phyloP scores from a whole-genome alignment of 768 basidiomycete genomes.

The Mycena amicta region DNA sequence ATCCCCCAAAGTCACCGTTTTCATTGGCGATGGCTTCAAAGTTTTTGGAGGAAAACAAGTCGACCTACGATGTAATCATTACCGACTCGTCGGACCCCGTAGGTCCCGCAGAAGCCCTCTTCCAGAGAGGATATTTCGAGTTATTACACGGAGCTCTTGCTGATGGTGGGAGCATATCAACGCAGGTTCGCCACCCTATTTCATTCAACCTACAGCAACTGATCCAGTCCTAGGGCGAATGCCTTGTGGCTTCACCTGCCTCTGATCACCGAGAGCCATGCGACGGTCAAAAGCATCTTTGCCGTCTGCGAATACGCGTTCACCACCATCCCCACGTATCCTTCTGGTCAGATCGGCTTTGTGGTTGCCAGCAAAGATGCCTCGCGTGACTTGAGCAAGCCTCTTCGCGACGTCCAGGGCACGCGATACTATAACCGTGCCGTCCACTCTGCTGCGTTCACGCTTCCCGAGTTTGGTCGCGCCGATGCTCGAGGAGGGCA shows the following conservation, averaged over 20 bases:
- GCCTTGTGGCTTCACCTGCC: constrained; percentile 91
- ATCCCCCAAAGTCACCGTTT: constrained; percentile 79
- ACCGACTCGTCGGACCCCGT: constrained; percentile 99
- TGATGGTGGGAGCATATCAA: constrained; percentile 90
- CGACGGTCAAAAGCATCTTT: constrained; percentile 75
- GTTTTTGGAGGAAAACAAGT: constrained; percentile 87
- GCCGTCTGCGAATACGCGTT: constrained; percentile 85
- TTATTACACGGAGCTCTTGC: constrained; percentile 88
- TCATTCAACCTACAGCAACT: no score
- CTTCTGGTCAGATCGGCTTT: constrained; percentile 97
- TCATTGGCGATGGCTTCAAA: constrained; percentile 95
- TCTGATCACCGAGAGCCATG: constrained; percentile 77
- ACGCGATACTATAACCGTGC: constrained; percentile 86
- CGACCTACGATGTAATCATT: constrained; percentile 95
- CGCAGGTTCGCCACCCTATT: constrained; percentile 51
- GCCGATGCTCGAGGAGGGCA: constrained; percentile 72
- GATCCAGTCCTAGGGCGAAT: constrained; percentile 71
- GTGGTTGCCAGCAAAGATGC: constrained; percentile 82
- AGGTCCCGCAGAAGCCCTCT: constrained; percentile 90
- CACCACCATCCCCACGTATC: constrained; percentile 97
- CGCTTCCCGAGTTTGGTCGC: constrained; percentile 91
- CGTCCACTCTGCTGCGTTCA: constrained; percentile 82
- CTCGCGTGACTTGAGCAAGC: constrained; percentile 67
- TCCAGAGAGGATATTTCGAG: constrained; percentile 97
- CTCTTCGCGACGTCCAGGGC: constrained; percentile 68